These are phyloP conservation scores for Flaveria ramosissima DNA, from an alignment of 129 eudicot species.

Conservation along the genomic window DNA sequence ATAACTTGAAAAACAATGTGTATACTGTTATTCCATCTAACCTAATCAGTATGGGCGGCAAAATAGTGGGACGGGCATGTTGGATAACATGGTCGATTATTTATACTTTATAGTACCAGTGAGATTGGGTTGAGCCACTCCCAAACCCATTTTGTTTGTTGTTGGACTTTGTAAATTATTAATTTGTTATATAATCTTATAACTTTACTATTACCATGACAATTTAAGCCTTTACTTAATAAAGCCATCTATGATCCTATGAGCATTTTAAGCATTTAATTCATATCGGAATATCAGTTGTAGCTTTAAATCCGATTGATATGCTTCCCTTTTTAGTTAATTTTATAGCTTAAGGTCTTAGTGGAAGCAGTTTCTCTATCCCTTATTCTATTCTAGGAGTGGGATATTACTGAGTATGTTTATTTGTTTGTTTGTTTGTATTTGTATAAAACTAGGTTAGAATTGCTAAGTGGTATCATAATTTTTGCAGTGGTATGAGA, in stretches of 20 bases:
- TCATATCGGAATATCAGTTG: neutral
- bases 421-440: no score
- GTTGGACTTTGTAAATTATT: neutral
- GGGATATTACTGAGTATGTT: no score
- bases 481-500: constrained; percentile 87
- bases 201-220: neutral
- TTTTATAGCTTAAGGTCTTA: no score
- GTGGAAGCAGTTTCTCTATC: no score
- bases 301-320: neutral
- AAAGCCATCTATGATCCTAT: neutral
- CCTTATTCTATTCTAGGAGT: no score
- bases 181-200: neutral
- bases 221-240: neutral
- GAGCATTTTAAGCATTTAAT: constrained; percentile 1
- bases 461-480: neutral
- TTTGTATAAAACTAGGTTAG: neutral
- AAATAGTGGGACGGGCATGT: neutral
- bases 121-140: neutral
- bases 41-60: neutral
- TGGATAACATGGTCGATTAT: neutral
- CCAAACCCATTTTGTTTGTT: neutral
- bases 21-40: neutral
- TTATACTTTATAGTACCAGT: no score
- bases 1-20: neutral
- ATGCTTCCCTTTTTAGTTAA: no score